Evolutionary conservation across 495 filamentous ascomycete species (phyloP).

Genomic region (Penicillium paradoxum): DNA sequence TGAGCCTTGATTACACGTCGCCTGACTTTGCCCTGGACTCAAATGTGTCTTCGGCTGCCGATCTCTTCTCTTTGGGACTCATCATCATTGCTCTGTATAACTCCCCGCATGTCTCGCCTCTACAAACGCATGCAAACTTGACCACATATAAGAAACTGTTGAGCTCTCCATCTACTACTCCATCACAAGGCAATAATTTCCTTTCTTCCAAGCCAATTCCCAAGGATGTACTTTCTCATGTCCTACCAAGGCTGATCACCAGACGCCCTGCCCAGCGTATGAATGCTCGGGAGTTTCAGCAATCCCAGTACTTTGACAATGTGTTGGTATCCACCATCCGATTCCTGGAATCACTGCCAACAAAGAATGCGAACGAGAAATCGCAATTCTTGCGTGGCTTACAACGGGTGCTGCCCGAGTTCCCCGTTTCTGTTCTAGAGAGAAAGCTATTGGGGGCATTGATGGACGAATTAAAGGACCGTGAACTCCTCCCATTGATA

Average conservation of each 20-base stretch:
- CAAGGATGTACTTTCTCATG: slow-evolving; percentile 63
- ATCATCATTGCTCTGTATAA: slow-evolving; percentile 89
- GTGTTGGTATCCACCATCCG: slow-evolving; percentile 92
- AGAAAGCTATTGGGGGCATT: slow-evolving; percentile 87
- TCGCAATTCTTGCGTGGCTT: slow-evolving; percentile 85
- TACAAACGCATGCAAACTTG: slow-evolving; percentile 72
- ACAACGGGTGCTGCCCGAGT: slow-evolving; percentile 77
- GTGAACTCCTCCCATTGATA: slow-evolving; percentile 74
- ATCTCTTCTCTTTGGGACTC: slow-evolving; percentile 90
- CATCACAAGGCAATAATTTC: slow-evolving; percentile 75
- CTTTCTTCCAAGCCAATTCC: slow-evolving; percentile 74
- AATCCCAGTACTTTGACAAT: slow-evolving; percentile 93
- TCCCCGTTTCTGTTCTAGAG: slow-evolving; percentile 87
- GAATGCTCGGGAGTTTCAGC: slow-evolving; percentile 87
- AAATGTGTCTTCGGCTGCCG: slow-evolving; percentile 70
- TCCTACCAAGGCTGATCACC: slow-evolving; percentile 80
- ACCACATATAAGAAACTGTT: slow-evolving; percentile 80
- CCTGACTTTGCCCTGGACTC: slow-evolving; percentile 91
- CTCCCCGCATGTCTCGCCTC: slow-evolving; percentile 78
- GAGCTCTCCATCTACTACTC: slow-evolving; percentile 66
- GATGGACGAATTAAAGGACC: slow-evolving; percentile 89
- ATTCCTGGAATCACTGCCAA: slow-evolving; percentile 83
- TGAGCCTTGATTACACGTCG: slow-evolving; percentile 88
- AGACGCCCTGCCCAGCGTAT: slow-evolving; percentile 79
- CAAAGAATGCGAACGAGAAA: slow-evolving; percentile 89